Conservation (phyloP, 176 grass and related monocot species). For the Carex myosuroides region DNA sequence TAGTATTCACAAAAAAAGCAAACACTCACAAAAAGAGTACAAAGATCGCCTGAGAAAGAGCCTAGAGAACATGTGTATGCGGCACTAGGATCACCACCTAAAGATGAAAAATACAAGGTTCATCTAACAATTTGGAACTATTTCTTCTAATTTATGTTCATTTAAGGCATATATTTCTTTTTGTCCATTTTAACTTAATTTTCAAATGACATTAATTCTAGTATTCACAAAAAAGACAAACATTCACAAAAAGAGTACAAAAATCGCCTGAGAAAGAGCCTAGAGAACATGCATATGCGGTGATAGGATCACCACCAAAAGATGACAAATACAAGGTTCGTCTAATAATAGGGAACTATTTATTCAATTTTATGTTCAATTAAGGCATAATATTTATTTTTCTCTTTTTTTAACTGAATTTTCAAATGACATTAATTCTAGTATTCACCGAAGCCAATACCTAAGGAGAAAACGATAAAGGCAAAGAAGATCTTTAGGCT, state of each 20-base stretch:
- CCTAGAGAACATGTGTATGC: not conserved
- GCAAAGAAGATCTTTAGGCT: conserved; percentile 33
- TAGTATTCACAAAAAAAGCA: not conserved
- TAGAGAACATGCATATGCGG: not conserved
- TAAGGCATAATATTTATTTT: no score
- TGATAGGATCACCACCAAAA: not conserved
- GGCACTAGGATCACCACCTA: not conserved
- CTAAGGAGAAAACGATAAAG: conserved; percentile 7
- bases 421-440: not conserved
- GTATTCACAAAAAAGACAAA: not conserved
- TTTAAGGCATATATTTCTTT: no score
- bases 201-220: not conserved
- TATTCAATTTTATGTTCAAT: not conserved
- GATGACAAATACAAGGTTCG: not conserved
- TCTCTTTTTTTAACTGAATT: no score
- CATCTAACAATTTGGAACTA: not conserved
- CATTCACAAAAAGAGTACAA: not conserved
- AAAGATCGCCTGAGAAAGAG: not conserved
- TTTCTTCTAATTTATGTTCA: not conserved
- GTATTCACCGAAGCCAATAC: not conserved
- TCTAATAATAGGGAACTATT: not conserved
- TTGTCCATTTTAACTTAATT: no score
- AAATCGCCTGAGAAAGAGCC: not conserved
- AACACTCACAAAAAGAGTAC: not conserved
- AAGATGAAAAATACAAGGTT: conserved; percentile 7